phyloP scores from a whole-genome alignment of 73 alveolate species.

The Paramecium sexaurelia region DNA sequence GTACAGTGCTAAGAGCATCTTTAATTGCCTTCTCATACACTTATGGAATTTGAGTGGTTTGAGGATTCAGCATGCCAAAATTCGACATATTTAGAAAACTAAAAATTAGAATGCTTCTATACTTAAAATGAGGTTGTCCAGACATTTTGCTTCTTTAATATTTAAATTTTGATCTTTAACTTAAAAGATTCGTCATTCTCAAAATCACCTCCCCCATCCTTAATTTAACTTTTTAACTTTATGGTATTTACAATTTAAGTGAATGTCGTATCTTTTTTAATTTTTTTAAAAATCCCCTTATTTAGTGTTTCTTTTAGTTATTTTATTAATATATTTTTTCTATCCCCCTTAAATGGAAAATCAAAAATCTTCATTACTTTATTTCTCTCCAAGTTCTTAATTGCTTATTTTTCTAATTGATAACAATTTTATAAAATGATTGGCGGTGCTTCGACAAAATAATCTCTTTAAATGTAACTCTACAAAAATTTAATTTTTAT shows the following conservation, averaged over 20 bases:
- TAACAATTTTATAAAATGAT: background rate
- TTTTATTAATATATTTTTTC: background rate
- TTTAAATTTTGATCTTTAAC: constrained; percentile 22
- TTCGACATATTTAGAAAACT: constrained; percentile 41
- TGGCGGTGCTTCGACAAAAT: background rate
- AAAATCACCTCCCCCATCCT: background rate
- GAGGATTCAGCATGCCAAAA: background rate
- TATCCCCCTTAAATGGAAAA: background rate
- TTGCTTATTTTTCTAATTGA: background rate
- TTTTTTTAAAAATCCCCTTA: constrained; percentile 35
- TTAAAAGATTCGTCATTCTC: constrained; percentile 8
- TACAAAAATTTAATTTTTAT: background rate
- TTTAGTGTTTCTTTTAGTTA: background rate
- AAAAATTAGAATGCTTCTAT: background rate
- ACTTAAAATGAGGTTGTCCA: constrained; percentile 30
- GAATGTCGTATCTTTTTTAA: constrained; percentile 20
- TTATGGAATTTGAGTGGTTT: background rate
- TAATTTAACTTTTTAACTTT: constrained; percentile 11
- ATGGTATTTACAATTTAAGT: constrained; percentile 21
- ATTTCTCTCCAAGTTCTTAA: background rate
- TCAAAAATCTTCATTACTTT: background rate
- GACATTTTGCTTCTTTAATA: background rate
- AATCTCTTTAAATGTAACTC: background rate
- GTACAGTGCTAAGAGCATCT: constrained; percentile 4
- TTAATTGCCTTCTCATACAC: background rate